phyloP scores from a whole-genome alignment of 2,329 filamentous ascomycete species.

The Juglanconis juglandina region DNA sequence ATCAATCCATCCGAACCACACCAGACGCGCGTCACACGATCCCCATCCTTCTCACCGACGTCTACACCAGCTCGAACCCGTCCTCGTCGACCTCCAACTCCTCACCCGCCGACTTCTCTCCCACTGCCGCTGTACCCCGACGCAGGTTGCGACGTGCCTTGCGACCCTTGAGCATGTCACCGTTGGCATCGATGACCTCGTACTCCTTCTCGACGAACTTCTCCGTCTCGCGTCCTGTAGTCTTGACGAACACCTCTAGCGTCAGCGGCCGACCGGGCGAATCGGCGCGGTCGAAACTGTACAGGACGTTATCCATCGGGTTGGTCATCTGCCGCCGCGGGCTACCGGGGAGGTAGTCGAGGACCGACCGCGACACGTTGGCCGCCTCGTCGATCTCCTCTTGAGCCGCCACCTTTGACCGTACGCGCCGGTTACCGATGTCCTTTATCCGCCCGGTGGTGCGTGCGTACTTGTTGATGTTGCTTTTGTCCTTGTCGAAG shows the following conservation, averaged over 20 bases:
- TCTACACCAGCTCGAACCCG: constrained; percentile 39
- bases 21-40: background rate
- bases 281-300: constrained; percentile 40
- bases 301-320: constrained; percentile 36
- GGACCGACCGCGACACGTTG: constrained; percentile 33
- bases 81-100: constrained; percentile 34
- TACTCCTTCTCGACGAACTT: constrained; percentile 46
- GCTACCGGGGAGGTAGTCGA: constrained; percentile 28
- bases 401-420: constrained; percentile 31
- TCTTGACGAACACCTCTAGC: constrained; percentile 37
- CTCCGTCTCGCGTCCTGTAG: constrained; percentile 37
- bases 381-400: constrained; percentile 34
- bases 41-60: background rate
- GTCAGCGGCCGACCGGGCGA: constrained; percentile 37
- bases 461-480: constrained; percentile 36
- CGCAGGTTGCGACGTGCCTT: constrained; percentile 42
- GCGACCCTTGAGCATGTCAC: constrained; percentile 40
- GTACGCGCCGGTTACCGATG: constrained; percentile 28
- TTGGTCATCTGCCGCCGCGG: constrained; percentile 22
- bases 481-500: constrained; percentile 27
- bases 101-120: constrained; percentile 21
- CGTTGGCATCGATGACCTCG: constrained; percentile 44
- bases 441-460: constrained; percentile 21
- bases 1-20: background rate
- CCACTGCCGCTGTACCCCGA: constrained; percentile 20